A percentile compares a stretch with the other conserved stretches of the same genome.
These are phyloP conservation scores for Solanum medicagineum DNA, from an alignment of 257 asterid genomes.

Conservation along the genomic window DNA sequence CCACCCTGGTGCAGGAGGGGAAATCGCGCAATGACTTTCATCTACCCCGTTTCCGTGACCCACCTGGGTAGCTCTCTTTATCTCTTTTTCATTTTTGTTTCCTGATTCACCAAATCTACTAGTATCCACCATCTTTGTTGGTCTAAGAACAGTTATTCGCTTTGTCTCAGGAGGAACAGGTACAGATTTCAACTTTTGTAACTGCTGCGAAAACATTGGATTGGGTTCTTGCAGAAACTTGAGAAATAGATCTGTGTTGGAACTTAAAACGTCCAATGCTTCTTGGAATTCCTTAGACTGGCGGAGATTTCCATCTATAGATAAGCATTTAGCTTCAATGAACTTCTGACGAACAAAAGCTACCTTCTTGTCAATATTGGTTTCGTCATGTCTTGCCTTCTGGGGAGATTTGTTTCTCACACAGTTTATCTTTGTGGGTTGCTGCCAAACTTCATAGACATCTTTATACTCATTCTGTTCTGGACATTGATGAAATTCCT, in stretches of 20 bases:
- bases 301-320: constrained; percentile 72
- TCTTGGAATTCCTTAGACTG: constrained; percentile 83
- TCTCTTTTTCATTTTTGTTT: constrained; percentile 34
- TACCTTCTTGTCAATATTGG: constrained; percentile 41
- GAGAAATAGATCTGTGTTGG: constrained; percentile 78
- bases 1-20: constrained; percentile 36
- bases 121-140: constrained; percentile 54
- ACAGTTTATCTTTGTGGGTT: constrained; percentile 23
- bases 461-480: constrained; percentile 52
- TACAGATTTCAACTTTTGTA: constrained; percentile 36
- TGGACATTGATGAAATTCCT: constrained; percentile 20
- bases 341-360: constrained; percentile 91
- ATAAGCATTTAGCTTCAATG: constrained; percentile 71
- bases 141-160: constrained; percentile 86
- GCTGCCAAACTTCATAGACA: constrained; percentile 54
- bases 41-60: constrained; percentile 23
- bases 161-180: constrained; percentile 67
- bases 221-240: constrained; percentile 89
- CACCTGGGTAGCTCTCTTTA: constrained; percentile 18
- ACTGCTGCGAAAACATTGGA: constrained; percentile 58
- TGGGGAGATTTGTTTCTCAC: constrained; percentile 28
- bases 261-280: constrained; percentile 74
- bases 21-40: constrained; percentile 17
- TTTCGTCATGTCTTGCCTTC: constrained; percentile 36
- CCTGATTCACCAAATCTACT: constrained; percentile 28